Conservation (phyloP, 2,329 filamentous ascomycete genomes). For the Cyphellophora attinorum region DNA sequence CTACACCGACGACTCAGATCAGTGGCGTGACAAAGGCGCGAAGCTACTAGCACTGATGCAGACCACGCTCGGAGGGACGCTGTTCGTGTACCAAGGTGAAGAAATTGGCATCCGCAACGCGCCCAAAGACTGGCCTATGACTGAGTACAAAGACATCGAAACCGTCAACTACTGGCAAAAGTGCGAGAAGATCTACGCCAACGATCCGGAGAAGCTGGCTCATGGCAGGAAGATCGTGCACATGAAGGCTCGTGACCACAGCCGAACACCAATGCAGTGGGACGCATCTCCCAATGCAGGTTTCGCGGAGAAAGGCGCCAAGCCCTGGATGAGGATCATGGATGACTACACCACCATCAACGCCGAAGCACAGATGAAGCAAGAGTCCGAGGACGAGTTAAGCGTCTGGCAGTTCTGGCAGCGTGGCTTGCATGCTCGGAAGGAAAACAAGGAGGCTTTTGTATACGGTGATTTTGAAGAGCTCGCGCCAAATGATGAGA, state of each 20-base stretch:
- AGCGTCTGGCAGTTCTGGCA: conserved; percentile 20
- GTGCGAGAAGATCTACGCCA: conserved; percentile 21
- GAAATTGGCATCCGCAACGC: conserved; percentile 60
- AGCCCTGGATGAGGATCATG: conserved; percentile 53
- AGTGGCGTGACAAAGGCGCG: conserved; percentile 34
- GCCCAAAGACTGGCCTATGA: conserved; percentile 45
- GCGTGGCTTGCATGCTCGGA: conserved; percentile 14
- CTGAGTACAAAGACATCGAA: conserved; percentile 61
- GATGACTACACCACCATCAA: conserved; percentile 49
- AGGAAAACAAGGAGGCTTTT: conserved; percentile 17
- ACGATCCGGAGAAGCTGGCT: conserved; percentile 18
- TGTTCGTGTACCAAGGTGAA: conserved; percentile 62
- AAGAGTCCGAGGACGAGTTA: conserved; percentile 15
- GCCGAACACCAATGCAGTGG: conserved; percentile 22
- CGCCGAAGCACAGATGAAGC: conserved; percentile 43
- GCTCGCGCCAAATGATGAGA: conserved; percentile 10
- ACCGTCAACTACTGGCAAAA: conserved; percentile 47
- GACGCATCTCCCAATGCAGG: conserved; percentile 13
- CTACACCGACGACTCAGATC: conserved; percentile 38
- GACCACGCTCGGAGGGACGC: conserved; percentile 42
- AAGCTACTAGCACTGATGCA: conserved; percentile 39
- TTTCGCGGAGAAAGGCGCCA: conserved; percentile 14
- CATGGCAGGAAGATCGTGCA: conserved; percentile 21
- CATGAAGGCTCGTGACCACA: conserved; percentile 23
- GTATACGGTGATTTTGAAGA: conserved; percentile 19